Conservation (phyloP, 495 filamentous ascomycete genomes). For the Aspergillus haitiensis region DNA sequence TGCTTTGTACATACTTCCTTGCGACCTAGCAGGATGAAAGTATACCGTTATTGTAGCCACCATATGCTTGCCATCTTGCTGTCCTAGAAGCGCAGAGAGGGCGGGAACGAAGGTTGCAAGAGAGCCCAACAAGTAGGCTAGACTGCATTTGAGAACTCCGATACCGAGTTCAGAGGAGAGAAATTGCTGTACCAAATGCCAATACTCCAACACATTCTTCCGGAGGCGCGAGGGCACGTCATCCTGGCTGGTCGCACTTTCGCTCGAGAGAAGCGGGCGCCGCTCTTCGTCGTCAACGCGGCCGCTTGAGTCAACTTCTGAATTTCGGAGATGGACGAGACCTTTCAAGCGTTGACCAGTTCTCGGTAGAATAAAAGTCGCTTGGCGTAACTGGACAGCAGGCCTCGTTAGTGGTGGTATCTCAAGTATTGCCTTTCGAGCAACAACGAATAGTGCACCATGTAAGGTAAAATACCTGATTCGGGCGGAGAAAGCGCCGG, state of each 20-base stretch:
- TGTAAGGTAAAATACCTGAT: constrained; percentile 25
- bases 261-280: constrained; percentile 41
- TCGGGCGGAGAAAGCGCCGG: constrained; percentile 43
- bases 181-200: constrained; percentile 37
- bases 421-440: not conserved
- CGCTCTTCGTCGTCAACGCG: constrained; percentile 35
- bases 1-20: constrained; percentile 89
- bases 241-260: constrained; percentile 24
- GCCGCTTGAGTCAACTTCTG: constrained; percentile 22
- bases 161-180: constrained; percentile 60
- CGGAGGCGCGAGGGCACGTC: constrained; percentile 20
- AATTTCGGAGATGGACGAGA: constrained; percentile 47
- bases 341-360: constrained; percentile 56
- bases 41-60: constrained; percentile 92
- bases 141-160: constrained; percentile 85
- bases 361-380: constrained; percentile 52
- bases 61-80: constrained; percentile 94
- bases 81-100: constrained; percentile 71
- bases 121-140: constrained; percentile 88
- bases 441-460: not conserved
- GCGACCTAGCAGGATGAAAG: constrained; percentile 90
- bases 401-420: constrained; percentile 1
- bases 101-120: constrained; percentile 80
- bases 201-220: constrained; percentile 16
- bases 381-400: constrained; percentile 49